phyloP scores from a whole-genome alignment of 2,329 filamentous ascomycete species.

The Torrubiellomyces zombiae region DNA sequence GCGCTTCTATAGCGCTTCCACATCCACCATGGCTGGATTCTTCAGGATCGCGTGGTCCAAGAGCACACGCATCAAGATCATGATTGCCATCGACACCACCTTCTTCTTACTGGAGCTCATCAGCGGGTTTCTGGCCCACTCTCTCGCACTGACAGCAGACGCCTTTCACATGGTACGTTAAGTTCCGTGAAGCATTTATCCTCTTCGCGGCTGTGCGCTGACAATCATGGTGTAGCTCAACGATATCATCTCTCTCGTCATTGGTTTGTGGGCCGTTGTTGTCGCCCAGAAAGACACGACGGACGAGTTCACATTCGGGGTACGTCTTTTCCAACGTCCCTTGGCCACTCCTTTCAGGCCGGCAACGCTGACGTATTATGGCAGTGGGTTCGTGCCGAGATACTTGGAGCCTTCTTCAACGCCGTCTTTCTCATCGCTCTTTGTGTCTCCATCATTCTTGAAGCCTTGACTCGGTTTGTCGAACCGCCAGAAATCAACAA shows the following conservation, averaged over 20 bases:
- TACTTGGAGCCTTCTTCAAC: conserved; percentile 88
- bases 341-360: conserved; percentile 4
- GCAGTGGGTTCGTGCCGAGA: conserved; percentile 93
- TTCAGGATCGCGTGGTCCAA: conserved; percentile 73
- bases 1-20: no score
- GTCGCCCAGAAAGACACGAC: conserved; percentile 73
- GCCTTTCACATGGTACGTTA: conserved; percentile 88
- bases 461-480: conserved; percentile 81
- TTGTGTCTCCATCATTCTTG: conserved; percentile 89
- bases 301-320: conserved; percentile 88
- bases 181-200: no score
- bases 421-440: conserved; percentile 94
- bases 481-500: conserved; percentile 79
- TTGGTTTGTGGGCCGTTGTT: conserved; percentile 89
- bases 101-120: conserved; percentile 88
- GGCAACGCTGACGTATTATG: conserved; percentile 4
- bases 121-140: conserved; percentile 73
- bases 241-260: conserved; percentile 85
- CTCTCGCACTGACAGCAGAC: conserved; percentile 85
- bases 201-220: neutral
- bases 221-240: conserved; percentile 51
- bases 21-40: conserved; percentile 14
- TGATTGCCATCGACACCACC: conserved; percentile 73
- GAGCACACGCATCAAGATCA: conserved; percentile 76
- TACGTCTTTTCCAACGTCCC: conserved; percentile 25